Percentiles rank a stretch among this genome's conserved stretches.
Conservation (phyloP, 352 stramenopile genomes). For the Detonula confervacea region DNA sequence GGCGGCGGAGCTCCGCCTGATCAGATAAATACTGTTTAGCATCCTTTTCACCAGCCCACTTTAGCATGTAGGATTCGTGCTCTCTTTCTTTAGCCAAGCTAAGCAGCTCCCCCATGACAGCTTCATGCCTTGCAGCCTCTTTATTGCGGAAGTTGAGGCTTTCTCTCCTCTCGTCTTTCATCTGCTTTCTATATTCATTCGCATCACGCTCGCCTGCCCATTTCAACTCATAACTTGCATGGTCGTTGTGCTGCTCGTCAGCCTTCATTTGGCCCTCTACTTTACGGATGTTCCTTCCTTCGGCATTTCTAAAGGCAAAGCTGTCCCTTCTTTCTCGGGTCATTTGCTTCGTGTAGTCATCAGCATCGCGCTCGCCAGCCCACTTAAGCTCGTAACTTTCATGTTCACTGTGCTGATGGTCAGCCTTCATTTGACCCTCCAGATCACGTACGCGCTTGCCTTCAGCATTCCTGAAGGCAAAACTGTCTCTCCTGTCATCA, state of each 20-base stretch:
- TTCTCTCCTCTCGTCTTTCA: conserved; percentile 45
- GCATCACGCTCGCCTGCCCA: conserved; percentile 65
- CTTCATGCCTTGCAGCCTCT: conserved; percentile 56
- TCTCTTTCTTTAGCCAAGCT: conserved; percentile 62
- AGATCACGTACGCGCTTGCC: conserved; percentile 27
- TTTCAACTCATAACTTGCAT: conserved; percentile 69
- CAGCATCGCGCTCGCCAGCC: conserved; percentile 44
- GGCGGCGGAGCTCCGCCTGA: conserved; percentile 58
- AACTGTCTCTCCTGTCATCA: conserved; percentile 56
- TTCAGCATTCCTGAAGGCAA: conserved; percentile 57
- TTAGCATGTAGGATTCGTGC: conserved; percentile 70
- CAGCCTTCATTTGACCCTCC: conserved; percentile 22
- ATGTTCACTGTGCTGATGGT: conserved; percentile 2
- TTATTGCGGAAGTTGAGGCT: conserved; percentile 65
- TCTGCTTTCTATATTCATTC: conserved; percentile 48
- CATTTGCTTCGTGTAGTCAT: conserved; percentile 49
- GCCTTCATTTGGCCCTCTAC: conserved; percentile 35
- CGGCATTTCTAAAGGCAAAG: conserved; percentile 36
- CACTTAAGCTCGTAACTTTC: conserved; percentile 43
- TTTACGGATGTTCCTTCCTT: conserved; percentile 5
- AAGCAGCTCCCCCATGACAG: conserved; percentile 70
- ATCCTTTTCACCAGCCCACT: conserved; percentile 76
- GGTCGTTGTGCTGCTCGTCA: conserved; percentile 28
- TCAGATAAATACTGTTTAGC: conserved; percentile 67
- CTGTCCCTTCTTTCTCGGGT: conserved; percentile 36